Evolutionary conservation across 345 rosid genomes (phyloP).

Genomic region (Arabis alpina): DNA sequence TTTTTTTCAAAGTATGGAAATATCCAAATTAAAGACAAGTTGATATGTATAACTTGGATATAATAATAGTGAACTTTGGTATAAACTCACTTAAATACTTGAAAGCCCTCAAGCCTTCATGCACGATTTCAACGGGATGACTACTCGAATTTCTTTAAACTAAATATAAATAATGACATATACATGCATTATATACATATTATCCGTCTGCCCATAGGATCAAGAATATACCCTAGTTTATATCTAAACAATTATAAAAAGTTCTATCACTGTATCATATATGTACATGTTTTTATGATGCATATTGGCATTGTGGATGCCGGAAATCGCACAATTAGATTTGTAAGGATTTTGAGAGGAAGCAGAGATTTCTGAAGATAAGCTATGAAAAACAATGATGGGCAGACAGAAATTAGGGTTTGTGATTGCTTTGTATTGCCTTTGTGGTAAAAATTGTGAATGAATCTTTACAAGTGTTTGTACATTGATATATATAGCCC

Average conservation of each 20-base stretch:
- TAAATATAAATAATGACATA: neutral
- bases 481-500: no score
- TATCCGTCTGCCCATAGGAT: neutral
- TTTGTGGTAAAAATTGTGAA: no score
- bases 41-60: slow-evolving; percentile 34
- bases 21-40: slow-evolving; percentile 24
- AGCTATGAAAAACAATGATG: no score
- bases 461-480: no score
- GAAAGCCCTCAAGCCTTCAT: slow-evolving; percentile 35
- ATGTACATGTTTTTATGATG: neutral
- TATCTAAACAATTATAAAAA: slow-evolving; percentile 4
- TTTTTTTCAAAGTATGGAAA: slow-evolving; percentile 1
- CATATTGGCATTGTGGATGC: no score
- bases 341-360: no score
- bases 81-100: slow-evolving; percentile 38
- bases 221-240: slow-evolving; percentile 5
- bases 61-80: slow-evolving; percentile 42
- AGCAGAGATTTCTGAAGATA: no score
- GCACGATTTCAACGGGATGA: slow-evolving; percentile 24
- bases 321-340: no score
- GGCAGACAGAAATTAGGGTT: no score
- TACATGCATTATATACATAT: slow-evolving; percentile 1
- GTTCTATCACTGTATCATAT: neutral
- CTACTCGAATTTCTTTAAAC: slow-evolving; percentile 19
- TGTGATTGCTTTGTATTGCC: no score